Evolutionary conservation across 2,329 filamentous ascomycete genomes (phyloP), one percentile per base, ranked within the genome.

Genomic region (Coniochaeta prunicola): DNA sequence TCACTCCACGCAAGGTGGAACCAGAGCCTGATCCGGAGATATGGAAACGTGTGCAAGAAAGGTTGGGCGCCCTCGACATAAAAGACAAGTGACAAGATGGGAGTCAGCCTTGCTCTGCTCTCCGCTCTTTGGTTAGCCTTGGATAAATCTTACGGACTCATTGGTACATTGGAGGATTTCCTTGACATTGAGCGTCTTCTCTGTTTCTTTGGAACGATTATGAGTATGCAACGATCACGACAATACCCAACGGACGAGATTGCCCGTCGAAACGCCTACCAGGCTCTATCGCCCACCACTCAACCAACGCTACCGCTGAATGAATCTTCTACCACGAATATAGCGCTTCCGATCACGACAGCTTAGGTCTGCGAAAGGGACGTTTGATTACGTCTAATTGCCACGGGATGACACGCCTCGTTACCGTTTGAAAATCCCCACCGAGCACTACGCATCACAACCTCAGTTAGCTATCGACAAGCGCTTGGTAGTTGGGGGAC

Each of bases 11-110:
- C 64, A 85, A 82, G 67, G 77, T 84, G 30, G 83, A 87, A 58
- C 82, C 81, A 0, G 78, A 81, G 65, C 83, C 81, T 2, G 84
- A 89, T 66, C 83, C 84, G 0, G 82, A 83, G 12, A 71, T 89
- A 6, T 65, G 88, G 58, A 78, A 77, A 66, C 77, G 75, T 54
- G 74, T 89, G 21, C 80, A 87, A 64, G 78, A 74, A 56, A 85
- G 80, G 62, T 71, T 88, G 56, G 75, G 76, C 45, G 24, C 24
- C 24, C 45, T 50, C 26, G 45, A 30, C 45, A 30, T 50, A 28
- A 50, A 50, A 50, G 24, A 50, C 45, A 50, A 50, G 24, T 50
- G 24, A 50, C 45, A 12, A 28, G 7, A n/a, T n/a, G n/a, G n/a
- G n/a, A n/a, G n/a, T n/a, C n/a, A 26, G 45, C 45, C 24, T 7